Base-by-base conservation (phyloP, 208 protist species). In the Trypanosoma caninum region DNA sequence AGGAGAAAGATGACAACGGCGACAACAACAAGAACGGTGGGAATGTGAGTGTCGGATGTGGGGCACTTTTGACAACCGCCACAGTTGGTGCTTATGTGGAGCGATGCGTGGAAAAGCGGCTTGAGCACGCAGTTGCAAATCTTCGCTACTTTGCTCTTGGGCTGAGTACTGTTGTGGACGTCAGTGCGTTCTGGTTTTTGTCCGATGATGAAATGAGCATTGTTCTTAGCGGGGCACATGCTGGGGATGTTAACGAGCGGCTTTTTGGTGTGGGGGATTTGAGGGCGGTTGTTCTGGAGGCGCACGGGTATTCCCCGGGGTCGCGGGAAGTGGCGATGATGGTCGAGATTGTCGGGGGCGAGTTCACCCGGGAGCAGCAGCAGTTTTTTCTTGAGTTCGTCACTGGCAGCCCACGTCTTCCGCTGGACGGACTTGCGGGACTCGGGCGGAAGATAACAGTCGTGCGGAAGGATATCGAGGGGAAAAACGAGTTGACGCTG, bases 321-420 rank as follows among this genome's bases (percentile, higher is more conserved):
- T 80, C 74, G 28, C 53, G 44, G 10, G 74, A 87, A 45, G 84
- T 95, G 1, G 63, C 76, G 7, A 81, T 82, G 81, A 74, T 97
- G 25, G 50, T 89, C 18, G 63, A 65, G 33, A 80, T 95, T 18
- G 75, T 97, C 4, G 84, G 82, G 35, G 46, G 60, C 9, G 80
- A 91, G 28, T 85, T 95, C 31, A 75, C 54, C 0, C 79, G 80
- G 0, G 28, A 58, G 38, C 61, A 93, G 63, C 89, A 97, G 69
- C 47, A 58, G 20, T 51, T 76, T 45, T 97, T 97, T 58, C 20
- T 97, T 30, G 84, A 94, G 65, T 97, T 96, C 56, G 57, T 94
- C n/a, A 97, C 93, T 1, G 93, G 93, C 0, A 82, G 78, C 22
- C 74, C 79, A 11, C 68, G 82, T 6, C 66, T 97, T 13, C 93